Conservation (phyloP, 78 protist genomes). For the Diacronema lutheri region DNA sequence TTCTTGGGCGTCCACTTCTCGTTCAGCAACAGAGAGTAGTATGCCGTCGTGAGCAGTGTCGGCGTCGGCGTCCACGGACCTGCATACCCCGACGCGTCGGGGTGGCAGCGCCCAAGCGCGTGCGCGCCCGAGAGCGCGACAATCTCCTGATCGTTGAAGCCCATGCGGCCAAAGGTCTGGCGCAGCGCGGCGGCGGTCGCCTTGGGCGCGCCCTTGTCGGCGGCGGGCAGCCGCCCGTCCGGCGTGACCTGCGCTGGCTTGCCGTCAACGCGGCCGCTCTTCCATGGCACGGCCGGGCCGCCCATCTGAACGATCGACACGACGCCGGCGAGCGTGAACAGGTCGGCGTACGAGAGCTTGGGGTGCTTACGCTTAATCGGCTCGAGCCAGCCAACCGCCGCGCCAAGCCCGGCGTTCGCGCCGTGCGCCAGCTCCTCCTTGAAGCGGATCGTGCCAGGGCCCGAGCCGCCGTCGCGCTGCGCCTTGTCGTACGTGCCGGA, state of each 20-base stretch:
- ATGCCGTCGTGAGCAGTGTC: slow-evolving; percentile 41
- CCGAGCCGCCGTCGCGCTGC: slow-evolving; percentile 53
- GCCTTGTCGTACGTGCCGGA: slow-evolving; percentile 48
- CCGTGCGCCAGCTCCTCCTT: slow-evolving; percentile 54
- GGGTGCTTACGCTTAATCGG: not conserved
- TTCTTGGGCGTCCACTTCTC: slow-evolving; percentile 30
- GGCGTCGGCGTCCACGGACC: slow-evolving; percentile 73
- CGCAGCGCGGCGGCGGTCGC: slow-evolving; percentile 32
- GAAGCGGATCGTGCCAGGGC: slow-evolving; percentile 66
- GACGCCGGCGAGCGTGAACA: slow-evolving; percentile 63
- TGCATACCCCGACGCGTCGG: slow-evolving; percentile 29
- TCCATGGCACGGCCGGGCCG: slow-evolving; percentile 64
- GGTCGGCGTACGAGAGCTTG: slow-evolving; percentile 50
- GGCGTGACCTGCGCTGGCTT: slow-evolving; percentile 10
- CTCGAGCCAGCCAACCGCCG: not conserved
- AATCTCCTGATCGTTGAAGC: slow-evolving; percentile 67
- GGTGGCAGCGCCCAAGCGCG: slow-evolving; percentile 69
- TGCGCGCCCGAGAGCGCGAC: slow-evolving; percentile 76
- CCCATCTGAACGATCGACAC: slow-evolving; percentile 63
- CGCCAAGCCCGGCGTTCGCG: not conserved
- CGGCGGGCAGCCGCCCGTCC: slow-evolving; percentile 51
- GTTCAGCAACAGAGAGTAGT: slow-evolving; percentile 39
- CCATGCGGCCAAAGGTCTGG: slow-evolving; percentile 56
- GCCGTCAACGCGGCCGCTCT: slow-evolving; percentile 55
- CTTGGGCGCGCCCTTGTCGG: slow-evolving; percentile 19